Percentiles rank a stretch among this genome's conserved stretches.
Conservation (phyloP, 225 moss, liverwort and hornwort species). For the Sphagnum contortum region DNA sequence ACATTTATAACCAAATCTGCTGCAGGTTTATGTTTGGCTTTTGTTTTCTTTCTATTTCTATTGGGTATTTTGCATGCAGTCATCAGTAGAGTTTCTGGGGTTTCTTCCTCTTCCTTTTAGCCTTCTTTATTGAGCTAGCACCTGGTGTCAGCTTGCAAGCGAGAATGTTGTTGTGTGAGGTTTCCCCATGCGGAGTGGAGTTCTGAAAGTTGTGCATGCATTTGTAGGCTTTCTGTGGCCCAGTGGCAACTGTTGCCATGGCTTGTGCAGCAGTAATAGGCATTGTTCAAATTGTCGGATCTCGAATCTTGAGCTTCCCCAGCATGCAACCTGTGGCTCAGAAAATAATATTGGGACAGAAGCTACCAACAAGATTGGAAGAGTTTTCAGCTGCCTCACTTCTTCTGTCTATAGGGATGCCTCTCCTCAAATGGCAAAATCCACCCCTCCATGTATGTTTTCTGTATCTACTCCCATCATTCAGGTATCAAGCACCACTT, state of each 20-base stretch:
- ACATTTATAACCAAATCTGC: too few relatives aligned
- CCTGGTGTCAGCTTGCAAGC: too few relatives aligned
- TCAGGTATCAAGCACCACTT: too few relatives aligned
- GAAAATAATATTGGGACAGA: slow-evolving; percentile 11
- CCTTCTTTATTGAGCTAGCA: too few relatives aligned
- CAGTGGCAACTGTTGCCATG: slow-evolving; percentile 56
- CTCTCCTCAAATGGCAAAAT: slow-evolving; percentile 47
- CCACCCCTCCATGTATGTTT: slow-evolving; percentile 48
- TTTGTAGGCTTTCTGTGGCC: slow-evolving; percentile 76
- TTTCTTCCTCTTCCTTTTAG: too few relatives aligned
- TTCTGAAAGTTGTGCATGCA: neutral
- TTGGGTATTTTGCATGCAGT: too few relatives aligned
- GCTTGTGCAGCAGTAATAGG: slow-evolving; percentile 64
- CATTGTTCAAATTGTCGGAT: slow-evolving; percentile 34
- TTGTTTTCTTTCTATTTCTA: too few relatives aligned
- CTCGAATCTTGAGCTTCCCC: slow-evolving; percentile 22
- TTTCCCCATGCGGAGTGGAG: too few relatives aligned
- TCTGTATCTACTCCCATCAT: neutral
- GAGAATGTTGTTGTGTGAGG: too few relatives aligned
- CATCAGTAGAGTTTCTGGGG: too few relatives aligned
- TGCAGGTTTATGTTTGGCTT: too few relatives aligned
- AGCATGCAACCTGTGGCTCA: slow-evolving; percentile 13
- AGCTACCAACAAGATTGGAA: slow-evolving; percentile 24
- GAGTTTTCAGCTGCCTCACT: slow-evolving; percentile 75
- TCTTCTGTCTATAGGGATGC: slow-evolving; percentile 69